Evolutionary conservation across 441 rosid genomes (phyloP).

Genomic region (Monsonia emarginata): DNA sequence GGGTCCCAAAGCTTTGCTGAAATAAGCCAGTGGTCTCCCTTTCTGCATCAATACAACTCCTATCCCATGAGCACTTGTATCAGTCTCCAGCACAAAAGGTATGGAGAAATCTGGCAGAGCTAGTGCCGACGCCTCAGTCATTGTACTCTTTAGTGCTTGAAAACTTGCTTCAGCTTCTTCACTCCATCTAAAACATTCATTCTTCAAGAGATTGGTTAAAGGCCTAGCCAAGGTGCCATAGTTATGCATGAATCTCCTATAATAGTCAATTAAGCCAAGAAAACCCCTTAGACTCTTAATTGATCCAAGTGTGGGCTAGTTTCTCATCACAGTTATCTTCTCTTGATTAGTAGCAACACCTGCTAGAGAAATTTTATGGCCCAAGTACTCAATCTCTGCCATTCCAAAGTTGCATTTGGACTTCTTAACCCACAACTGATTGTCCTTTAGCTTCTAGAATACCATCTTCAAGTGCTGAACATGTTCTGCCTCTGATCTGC

Average conservation of each 20-base stretch:
- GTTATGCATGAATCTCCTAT: not conserved
- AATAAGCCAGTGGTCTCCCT: not conserved
- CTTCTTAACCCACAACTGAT: not conserved
- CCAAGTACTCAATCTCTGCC: not conserved
- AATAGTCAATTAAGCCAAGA: not conserved
- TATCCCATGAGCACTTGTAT: not conserved
- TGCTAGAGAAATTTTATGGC: not conserved
- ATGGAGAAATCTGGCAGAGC: not conserved
- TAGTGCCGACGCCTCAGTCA: not conserved
- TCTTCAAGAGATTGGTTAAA: not conserved
- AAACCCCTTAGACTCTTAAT: not conserved
- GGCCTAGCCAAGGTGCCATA: not conserved
- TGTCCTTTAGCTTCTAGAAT: not conserved
- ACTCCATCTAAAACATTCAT: not conserved
- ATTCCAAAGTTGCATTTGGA: not conserved
- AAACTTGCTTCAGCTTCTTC: not conserved
- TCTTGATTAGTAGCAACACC: not conserved
- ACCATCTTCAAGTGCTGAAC: not conserved
- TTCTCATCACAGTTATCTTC: too few relatives aligned
- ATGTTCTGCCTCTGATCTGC: not conserved
- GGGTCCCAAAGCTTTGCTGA: not conserved
- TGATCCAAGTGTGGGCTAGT: not conserved
- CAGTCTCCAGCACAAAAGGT: not conserved
- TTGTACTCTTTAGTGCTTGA: not conserved
- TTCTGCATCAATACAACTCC: not conserved